phyloP scores from a whole-genome alignment of 805 yeast species.

The Torulaspora quercuum region DNA sequence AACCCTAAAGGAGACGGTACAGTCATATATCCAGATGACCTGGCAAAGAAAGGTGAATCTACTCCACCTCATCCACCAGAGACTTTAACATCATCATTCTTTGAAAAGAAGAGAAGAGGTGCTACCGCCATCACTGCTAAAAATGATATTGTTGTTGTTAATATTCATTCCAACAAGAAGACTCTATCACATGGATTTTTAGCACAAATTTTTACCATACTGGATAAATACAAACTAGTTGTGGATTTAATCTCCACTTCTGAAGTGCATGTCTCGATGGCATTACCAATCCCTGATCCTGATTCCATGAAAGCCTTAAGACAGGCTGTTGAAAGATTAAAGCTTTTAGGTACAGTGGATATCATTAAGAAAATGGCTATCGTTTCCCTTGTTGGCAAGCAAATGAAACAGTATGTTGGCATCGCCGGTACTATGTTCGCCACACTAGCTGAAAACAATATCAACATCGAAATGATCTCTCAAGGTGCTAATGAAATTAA shows the following conservation, averaged over 20 bases:
- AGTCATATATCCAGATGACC: conserved; percentile 85
- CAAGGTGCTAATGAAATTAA: conserved; percentile 99
- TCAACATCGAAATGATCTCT: conserved; percentile 95
- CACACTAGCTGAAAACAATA: conserved; percentile 83
- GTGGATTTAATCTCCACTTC: conserved; percentile 96
- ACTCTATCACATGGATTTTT: conserved; percentile 91
- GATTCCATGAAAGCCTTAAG: conserved; percentile 58
- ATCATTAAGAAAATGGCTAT: conserved; percentile 84
- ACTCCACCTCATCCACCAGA: conserved; percentile 97
- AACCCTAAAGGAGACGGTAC: conserved; percentile 94
- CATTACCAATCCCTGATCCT: conserved; percentile 70
- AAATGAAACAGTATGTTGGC: conserved; percentile 95
- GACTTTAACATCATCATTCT: conserved; percentile 46
- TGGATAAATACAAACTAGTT: conserved; percentile 79
- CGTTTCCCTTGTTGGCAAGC: conserved; percentile 91
- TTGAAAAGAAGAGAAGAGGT: conserved; percentile 51
- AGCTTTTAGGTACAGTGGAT: conserved; percentile 82
- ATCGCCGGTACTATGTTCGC: conserved; percentile 97
- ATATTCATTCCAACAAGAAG: conserved; percentile 90
- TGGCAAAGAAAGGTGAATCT: conserved; percentile 77
- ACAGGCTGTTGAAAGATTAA: conserved; percentile 73
- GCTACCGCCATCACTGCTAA: conserved; percentile 97
- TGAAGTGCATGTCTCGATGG: conserved; percentile 98
- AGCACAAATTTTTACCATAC: conserved; percentile 81
- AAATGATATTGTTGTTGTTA: conserved; percentile 84